A percentile compares a stretch with the other conserved stretches of the same genome.
Evolutionary conservation across 2,329 filamentous ascomycete species (phyloP).

Genomic region (Apiospora phragmitis): DNA sequence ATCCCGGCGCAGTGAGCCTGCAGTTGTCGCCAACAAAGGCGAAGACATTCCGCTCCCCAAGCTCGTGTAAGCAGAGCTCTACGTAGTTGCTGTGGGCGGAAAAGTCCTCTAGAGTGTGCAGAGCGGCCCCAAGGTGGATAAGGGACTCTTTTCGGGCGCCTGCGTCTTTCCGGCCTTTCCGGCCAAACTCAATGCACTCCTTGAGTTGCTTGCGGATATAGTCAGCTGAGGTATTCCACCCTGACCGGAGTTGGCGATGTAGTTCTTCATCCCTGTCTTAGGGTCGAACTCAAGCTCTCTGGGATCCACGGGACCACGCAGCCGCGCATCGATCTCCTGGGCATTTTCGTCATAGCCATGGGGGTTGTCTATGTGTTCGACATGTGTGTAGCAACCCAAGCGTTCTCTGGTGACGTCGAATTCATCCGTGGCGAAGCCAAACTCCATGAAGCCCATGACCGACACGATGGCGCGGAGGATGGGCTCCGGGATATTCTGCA

Average conservation of each 20-base stretch:
- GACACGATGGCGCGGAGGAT: constrained; percentile 55
- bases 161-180: constrained; percentile 21
- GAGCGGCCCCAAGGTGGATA: constrained; percentile 46
- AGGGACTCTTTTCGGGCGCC: constrained; percentile 24
- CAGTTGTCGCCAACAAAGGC: constrained; percentile 48
- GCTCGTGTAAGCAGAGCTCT: constrained; percentile 51
- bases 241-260: constrained; percentile 29
- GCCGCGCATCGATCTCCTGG: constrained; percentile 28
- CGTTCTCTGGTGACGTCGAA: constrained; percentile 56
- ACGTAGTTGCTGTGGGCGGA: constrained; percentile 56
- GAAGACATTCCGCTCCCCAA: constrained; percentile 52
- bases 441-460: constrained; percentile 55
- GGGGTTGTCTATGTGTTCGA: constrained; percentile 55
- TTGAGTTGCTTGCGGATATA: constrained; percentile 29
- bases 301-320: constrained; percentile 30
- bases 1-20: constrained; percentile 33
- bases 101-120: constrained; percentile 56
- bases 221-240: constrained; percentile 30
- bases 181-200: constrained; percentile 26
- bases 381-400: constrained; percentile 49
- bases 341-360: constrained; percentile 33
- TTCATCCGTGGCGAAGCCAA: constrained; percentile 56
- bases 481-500: constrained; percentile 52
- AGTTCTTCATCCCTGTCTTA: constrained; percentile 34
- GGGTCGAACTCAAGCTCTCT: constrained; percentile 31